Evolutionary conservation across 306 rosid genomes (phyloP).

Genomic region (Begonia fuchsioides): DNA sequence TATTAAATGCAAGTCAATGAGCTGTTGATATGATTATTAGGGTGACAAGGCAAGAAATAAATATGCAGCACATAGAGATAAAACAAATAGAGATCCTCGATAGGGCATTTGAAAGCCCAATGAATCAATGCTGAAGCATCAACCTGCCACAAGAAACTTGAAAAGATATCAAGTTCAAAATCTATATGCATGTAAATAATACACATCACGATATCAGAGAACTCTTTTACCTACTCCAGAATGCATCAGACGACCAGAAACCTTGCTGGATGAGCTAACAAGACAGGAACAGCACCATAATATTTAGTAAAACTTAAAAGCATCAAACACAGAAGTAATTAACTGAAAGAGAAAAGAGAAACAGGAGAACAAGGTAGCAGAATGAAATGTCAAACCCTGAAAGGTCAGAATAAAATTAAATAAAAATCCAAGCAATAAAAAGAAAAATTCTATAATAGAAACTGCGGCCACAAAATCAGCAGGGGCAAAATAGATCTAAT

Average conservation of each 20-base stretch:
- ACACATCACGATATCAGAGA: not conserved
- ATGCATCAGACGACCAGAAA: conserved; percentile 12
- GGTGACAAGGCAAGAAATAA: too few species aligned
- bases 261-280: conserved; percentile 3
- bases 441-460: conserved; percentile 24
- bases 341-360: conserved; percentile 26
- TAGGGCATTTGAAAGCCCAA: too few species aligned
- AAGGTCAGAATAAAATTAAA: conserved; percentile 26
- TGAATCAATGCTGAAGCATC: too few species aligned
- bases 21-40: too few species aligned
- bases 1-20: too few species aligned
- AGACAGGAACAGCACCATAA: conserved; percentile 2
- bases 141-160: too few species aligned
- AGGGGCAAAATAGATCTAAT: conserved; percentile 30
- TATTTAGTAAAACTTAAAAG: conserved; percentile 17
- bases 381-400: conserved; percentile 20
- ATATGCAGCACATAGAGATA: too few species aligned
- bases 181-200: too few species aligned
- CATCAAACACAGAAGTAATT: conserved; percentile 17
- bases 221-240: conserved; percentile 28
- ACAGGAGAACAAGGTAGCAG: conserved; percentile 13
- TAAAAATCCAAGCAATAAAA: conserved; percentile 22
- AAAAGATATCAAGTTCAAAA: too few species aligned
- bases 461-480: conserved; percentile 21
- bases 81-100: too few species aligned